Percentiles rank a stretch among this genome's conserved stretches.
phyloP scores from a whole-genome alignment of 1,284 basidiomycete genomes.

The Mycosarcoma mackinlayi region DNA sequence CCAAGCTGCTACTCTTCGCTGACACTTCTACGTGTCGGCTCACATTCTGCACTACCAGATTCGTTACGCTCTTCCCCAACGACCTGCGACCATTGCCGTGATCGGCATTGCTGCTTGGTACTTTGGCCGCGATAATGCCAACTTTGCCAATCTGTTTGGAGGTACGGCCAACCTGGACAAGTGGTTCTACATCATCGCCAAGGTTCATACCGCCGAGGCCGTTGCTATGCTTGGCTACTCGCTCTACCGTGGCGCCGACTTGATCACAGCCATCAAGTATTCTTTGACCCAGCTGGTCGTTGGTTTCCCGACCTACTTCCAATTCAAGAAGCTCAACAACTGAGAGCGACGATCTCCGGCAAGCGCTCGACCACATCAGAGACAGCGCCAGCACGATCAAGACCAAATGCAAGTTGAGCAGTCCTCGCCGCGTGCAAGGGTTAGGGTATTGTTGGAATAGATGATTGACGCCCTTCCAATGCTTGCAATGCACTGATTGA shows the following conservation, averaged over 20 bases:
- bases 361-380: too few relatives aligned
- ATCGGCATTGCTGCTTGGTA: conserved; percentile 23
- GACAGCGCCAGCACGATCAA: too few relatives aligned
- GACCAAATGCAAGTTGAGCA: too few relatives aligned
- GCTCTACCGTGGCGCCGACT: conserved; percentile 39
- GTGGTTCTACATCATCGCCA: conserved; percentile 23
- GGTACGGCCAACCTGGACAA: conserved; percentile 34
- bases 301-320: conserved; percentile 52
- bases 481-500: too few relatives aligned
- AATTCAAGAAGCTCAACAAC: conserved; percentile 52
- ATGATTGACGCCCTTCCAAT: too few relatives aligned
- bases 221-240: conserved; percentile 36
- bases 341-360: conserved; percentile 5
- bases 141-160: conserved; percentile 35
- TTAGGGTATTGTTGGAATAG: too few relatives aligned
- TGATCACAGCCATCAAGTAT: conserved; percentile 40
- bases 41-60: conserved; percentile 4
- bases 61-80: conserved; percentile 36
- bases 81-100: conserved; percentile 12
- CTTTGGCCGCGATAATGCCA: conserved; percentile 33
- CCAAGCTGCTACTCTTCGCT: neutral
- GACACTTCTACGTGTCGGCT: neutral
- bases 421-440: too few relatives aligned
- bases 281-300: conserved; percentile 35
- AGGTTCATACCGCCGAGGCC: conserved; percentile 36